These are phyloP conservation scores for Leccinum aurantiacum DNA, from an alignment of 768 basidiomycete genomes.

Conservation along the genomic window DNA sequence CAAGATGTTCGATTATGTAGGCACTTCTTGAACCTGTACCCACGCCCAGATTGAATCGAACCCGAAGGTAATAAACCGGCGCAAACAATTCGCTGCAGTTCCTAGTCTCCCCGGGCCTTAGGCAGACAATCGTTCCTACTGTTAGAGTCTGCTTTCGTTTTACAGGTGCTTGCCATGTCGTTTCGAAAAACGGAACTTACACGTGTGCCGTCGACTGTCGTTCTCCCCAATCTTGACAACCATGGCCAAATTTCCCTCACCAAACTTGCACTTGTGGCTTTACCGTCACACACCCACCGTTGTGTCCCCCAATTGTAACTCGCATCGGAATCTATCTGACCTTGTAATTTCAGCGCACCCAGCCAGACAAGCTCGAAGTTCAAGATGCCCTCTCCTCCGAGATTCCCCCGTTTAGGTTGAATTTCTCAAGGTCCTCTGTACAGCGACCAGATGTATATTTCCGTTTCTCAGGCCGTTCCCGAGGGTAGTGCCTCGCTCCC, in stretches of 20 bases:
- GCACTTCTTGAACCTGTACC: background rate
- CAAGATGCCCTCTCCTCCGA: background rate
- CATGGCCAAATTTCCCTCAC: background rate
- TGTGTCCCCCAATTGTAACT: background rate
- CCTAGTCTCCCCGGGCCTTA: background rate
- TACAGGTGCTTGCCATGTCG: no score
- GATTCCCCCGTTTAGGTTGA: background rate
- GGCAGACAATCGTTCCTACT: no score
- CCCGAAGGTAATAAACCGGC: background rate
- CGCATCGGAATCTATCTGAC: background rate
- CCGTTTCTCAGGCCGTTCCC: background rate
- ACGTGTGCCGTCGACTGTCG: no score
- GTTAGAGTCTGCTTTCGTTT: no score
- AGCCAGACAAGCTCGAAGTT: background rate
- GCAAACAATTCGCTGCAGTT: background rate
- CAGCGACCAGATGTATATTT: background rate
- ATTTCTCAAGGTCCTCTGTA: background rate
- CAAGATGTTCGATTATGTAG: background rate
- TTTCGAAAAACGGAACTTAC: no score
- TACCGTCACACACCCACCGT: background rate
- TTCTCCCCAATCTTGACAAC: background rate
- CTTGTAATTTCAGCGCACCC: background rate
- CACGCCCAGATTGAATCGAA: background rate
- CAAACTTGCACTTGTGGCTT: background rate
- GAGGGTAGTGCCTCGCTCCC: background rate